Percentiles rank a stretch among this genome's conserved stretches.
These are phyloP conservation scores for Rubia occidens DNA, from an alignment of 305 asterid species.

Conservation along the genomic window DNA sequence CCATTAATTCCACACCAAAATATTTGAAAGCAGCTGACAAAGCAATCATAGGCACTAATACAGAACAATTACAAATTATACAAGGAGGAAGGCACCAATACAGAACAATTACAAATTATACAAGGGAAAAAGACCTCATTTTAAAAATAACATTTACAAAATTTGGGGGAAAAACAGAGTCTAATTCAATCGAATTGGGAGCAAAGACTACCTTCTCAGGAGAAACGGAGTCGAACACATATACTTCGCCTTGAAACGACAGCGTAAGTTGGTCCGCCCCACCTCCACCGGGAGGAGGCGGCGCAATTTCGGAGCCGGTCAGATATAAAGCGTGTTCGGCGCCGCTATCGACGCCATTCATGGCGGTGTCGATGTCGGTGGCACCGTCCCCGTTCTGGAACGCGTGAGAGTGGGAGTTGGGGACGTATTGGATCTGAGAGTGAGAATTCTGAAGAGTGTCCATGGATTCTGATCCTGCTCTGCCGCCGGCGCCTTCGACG, in stretches of 20 bases:
- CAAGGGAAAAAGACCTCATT: not conserved
- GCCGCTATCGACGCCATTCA: constrained; percentile 34
- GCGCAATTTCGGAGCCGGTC: constrained; percentile 36
- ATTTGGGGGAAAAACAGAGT: not conserved
- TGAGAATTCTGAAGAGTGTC: constrained; percentile 22
- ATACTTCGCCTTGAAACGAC: constrained; percentile 91
- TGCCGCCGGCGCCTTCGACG: constrained; percentile 23
- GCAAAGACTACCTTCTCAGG: constrained; percentile 64
- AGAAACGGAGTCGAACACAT: constrained; percentile 80
- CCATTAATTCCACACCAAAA: not conserved
- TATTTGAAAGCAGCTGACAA: not conserved
- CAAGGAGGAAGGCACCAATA: not conserved
- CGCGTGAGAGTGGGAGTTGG: constrained; percentile 49
- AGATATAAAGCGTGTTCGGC: constrained; percentile 44
- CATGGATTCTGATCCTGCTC: constrained; percentile 23
- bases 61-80: too few relatives aligned
- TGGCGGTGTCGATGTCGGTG: constrained; percentile 16
- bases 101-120: not conserved
- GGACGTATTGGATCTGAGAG: constrained; percentile 52
- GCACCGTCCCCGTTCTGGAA: constrained; percentile 26
- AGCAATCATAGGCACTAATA: not conserved
- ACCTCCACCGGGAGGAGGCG: constrained; percentile 31
- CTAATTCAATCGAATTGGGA: not conserved
- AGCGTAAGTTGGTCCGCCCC: constrained; percentile 81
- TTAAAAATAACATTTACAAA: not conserved